Evolutionary conservation across 108 stramenopile genomes (phyloP), one percentile per base, ranked within the genome.

Genomic region (Discostella stelligeroides): DNA sequence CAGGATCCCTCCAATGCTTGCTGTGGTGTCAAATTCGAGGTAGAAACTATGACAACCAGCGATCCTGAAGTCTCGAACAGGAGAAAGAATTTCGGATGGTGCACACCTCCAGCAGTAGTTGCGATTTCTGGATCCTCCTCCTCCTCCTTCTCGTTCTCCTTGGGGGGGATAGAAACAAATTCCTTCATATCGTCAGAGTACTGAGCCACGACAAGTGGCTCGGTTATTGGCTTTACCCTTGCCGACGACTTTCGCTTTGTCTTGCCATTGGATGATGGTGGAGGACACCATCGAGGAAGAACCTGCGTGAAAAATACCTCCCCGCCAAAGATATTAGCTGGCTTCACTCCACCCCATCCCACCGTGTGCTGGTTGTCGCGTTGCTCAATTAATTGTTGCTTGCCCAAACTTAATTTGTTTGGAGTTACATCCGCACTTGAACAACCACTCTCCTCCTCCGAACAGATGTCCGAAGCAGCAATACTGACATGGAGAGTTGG

Each of bases 81-180:
- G n/a, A 93, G 61, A 72, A 86, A 81, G 66, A 84, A 94, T 68
- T 94, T 94, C 12, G 92, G 92, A 77, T 94, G 92, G 34, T 94
- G 86, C 13, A 90, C 89, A 9, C 92, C 92, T 40, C 66, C 45
- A 40, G 60, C 72, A 13, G 48, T 72, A 39, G 58, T 46, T 14
- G 23, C 12, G 10, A 39, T 20, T 13, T 24, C 45, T 45, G 54
- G 48, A 62, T 65, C 42, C 49, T 37, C 27, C 38, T 42, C 17
- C 49, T 53, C 54, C 17, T 68, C 34, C 13, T 28, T 4, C 9
- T 60, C 59, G 38, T 42, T 4, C 3, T 28, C 4, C 6, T 55
- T 34, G 34, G 34, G n/a, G n/a, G n/a, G n/a, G n/a, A n/a, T n/a
- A n/a, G n/a, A n/a, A n/a, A n/a, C n/a, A 34, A 34, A 5, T 34